These are phyloP conservation scores for Camelina laxa DNA, from an alignment of 345 rosid species.

Conservation along the genomic window DNA sequence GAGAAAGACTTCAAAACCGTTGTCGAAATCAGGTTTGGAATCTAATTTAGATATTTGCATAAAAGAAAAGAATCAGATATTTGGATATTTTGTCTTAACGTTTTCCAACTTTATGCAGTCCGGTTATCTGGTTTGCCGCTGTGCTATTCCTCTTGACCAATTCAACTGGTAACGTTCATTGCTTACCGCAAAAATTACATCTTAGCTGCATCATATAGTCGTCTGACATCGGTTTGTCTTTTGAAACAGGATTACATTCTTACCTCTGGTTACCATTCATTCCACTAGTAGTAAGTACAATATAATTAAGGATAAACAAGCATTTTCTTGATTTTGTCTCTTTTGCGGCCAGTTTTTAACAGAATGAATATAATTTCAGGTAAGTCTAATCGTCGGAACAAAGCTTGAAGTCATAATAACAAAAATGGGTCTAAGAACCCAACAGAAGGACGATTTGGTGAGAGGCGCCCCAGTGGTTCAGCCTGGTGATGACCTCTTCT, in stretches of 20 bases:
- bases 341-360: not conserved
- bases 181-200: not conserved
- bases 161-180: slow-evolving; percentile 55
- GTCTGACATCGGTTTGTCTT: not conserved
- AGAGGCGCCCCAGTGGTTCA: slow-evolving; percentile 88
- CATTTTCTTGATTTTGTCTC: not conserved
- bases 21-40: slow-evolving; percentile 63
- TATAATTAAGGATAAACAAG: not conserved
- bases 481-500: slow-evolving; percentile 94
- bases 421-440: slow-evolving; percentile 73
- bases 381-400: slow-evolving; percentile 69
- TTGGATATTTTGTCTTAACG: not conserved
- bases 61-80: too few species aligned
- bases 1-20: slow-evolving; percentile 73
- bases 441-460: slow-evolving; percentile 82
- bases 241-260: slow-evolving; percentile 57
- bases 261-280: slow-evolving; percentile 83
- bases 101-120: slow-evolving; percentile 54
- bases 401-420: slow-evolving; percentile 90
- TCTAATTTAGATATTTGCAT: not conserved
- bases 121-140: slow-evolving; percentile 69
- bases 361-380: slow-evolving; percentile 48
- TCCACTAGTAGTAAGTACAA: slow-evolving; percentile 67
- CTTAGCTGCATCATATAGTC: not conserved
- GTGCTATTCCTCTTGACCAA: slow-evolving; percentile 72